phyloP scores from a whole-genome alignment of 257 asterid species.

The Solanum medicagineum region DNA sequence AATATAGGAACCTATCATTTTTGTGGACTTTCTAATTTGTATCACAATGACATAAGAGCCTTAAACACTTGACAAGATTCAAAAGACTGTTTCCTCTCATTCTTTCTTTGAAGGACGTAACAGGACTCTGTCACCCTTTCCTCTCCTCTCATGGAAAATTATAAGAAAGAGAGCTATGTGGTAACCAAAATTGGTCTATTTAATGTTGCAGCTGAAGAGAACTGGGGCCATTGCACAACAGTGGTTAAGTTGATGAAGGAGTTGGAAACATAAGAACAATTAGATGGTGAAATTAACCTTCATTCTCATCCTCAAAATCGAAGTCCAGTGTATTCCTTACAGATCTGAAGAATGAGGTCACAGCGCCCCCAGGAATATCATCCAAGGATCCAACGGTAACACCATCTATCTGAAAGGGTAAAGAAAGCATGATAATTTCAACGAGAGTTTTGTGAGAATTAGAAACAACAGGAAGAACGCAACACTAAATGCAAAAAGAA shows the following conservation, averaged over 20 bases:
- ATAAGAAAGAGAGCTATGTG: background rate
- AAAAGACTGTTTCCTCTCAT: background rate
- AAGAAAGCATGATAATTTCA: background rate
- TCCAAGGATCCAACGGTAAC: slow-evolving; percentile 69
- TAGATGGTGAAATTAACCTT: slow-evolving; percentile 42
- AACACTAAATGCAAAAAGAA: background rate
- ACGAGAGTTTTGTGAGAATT: background rate
- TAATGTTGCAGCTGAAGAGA: background rate
- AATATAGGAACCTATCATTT: background rate
- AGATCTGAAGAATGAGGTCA: slow-evolving; percentile 71
- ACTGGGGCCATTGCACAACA: background rate
- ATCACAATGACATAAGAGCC: background rate
- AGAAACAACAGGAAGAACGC: background rate
- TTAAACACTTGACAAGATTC: background rate
- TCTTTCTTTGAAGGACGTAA: background rate
- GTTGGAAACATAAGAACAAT: background rate
- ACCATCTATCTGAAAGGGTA: slow-evolving; percentile 58
- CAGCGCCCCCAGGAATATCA: slow-evolving; percentile 83
- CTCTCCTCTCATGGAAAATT: background rate
- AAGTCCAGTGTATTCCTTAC: slow-evolving; percentile 72
- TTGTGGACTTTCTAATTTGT: background rate
- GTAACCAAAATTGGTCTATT: background rate
- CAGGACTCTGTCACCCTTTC: background rate
- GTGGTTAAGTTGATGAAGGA: background rate
- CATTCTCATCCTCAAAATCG: slow-evolving; percentile 87